Percentiles rank a stretch among this genome's conserved stretches.
These are phyloP conservation scores for Kluyveromyces starmeri DNA, from an alignment of 805 yeast species.

Conservation along the genomic window DNA sequence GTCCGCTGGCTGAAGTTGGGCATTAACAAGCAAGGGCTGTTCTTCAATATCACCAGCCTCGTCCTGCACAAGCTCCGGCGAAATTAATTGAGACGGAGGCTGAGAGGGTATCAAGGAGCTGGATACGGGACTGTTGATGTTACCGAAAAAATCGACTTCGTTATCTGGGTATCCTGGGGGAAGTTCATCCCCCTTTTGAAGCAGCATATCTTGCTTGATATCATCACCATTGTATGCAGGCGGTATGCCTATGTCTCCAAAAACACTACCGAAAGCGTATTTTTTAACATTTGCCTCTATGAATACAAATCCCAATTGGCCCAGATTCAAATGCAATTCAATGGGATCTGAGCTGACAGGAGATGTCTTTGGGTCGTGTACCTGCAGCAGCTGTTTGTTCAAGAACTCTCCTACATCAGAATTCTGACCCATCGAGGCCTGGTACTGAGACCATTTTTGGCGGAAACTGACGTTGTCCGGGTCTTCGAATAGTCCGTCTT, in stretches of 20 bases:
- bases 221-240: constrained; percentile 37
- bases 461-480: constrained; percentile 27
- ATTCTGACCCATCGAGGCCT: constrained; percentile 17
- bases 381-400: constrained; percentile 12
- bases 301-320: constrained; percentile 71
- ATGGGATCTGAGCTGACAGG: constrained; percentile 23
- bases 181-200: constrained; percentile 63
- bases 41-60: too few species aligned
- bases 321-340: constrained; percentile 55
- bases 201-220: constrained; percentile 39
- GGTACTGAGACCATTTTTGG: constrained; percentile 18
- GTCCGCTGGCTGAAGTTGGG: too few species aligned
- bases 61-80: too few species aligned
- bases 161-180: constrained; percentile 65
- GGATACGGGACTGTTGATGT: constrained; percentile 6
- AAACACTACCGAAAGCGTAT: constrained; percentile 58
- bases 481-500: constrained; percentile 29
- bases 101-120: neutral
- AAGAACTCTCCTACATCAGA: constrained; percentile 13
- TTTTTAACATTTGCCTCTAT: constrained; percentile 79
- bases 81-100: too few species aligned
- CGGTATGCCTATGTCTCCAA: constrained; percentile 38
- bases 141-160: constrained; percentile 51
- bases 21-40: too few species aligned
- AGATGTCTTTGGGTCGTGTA: constrained; percentile 17